Evolutionary conservation across 805 yeast species (phyloP), one percentile per base, ranked within the genome.

Genomic region (Candida sithepensis): DNA sequence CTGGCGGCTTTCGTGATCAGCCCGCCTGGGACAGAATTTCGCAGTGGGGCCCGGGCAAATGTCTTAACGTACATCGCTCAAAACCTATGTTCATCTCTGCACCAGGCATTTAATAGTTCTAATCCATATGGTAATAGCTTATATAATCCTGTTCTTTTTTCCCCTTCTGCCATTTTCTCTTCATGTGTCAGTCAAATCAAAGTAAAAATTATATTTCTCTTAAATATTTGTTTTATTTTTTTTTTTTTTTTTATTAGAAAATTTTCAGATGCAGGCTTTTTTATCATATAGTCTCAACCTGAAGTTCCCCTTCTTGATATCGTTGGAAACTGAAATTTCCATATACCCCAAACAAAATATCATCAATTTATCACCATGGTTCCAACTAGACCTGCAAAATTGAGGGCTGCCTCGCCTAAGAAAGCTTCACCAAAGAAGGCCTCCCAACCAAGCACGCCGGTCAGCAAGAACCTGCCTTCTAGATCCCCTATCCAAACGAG

Each of bases 401-500:
- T n/a, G n/a, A n/a, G n/a, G n/a, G n/a, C n/a, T n/a, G n/a, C n/a
- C n/a, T n/a, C 34, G 36, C 18, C 41, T 18, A 34, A 37, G 18
- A 39, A 21, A 16, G 12, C 47, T 20, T 4, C 41, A 22, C 18
- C 42, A 24, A 43, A 43, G 32, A 43, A 38, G 20, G 3, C 39
- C 14, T 9, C 39, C 18, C 38, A 38, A 38, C 46, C 46, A 19
- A 26, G 38, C 33, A 44, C 46, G 14, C 46, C 46, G 22, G 34
- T 44, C 16, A 39, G 42, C 20, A 44, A 44, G 14, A 55, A 51
- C 41, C 20, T 46, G n/a, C 42, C 56, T 12, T 46, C 56, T 19
- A 56, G 59, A 50, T 54, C 61, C 21, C 62, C 62, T 19, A 52
- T 58, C 19, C 50, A 52, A 33, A 56, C 61, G 6, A 57, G 56